Evolutionary conservation across 345 rosid genomes (phyloP), one percentile per base, ranked within the genome.

Genomic region (Zanthoxylum bungeanum): DNA sequence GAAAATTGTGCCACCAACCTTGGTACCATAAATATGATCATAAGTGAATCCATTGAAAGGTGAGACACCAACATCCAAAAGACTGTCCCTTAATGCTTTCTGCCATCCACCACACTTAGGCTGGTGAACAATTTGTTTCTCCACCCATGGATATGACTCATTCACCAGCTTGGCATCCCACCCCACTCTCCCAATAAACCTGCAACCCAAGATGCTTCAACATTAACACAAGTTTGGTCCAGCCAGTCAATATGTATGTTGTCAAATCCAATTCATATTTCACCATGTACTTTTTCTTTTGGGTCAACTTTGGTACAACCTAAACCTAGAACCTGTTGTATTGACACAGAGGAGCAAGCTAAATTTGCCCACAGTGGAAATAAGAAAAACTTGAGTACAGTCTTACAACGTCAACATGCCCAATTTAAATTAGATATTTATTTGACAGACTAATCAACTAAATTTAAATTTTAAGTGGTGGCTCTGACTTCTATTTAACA

Each of bases 21-120:
- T 96, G 78, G 99, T 96, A 61, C 99, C 99, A 63, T 85, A 76
- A 6, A 91, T 58, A 66, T 96, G 99, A 44, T 96, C 97, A 58
- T 86, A 96, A 17, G 98, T 95, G 79, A 86, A 89, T 9, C 99
- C 99, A 76, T 96, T 93, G 73, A 80, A 93, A 65, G 99, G 99
- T 51, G 88, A 80, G 28, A 96, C 85, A 47, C 97, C 99, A 65
- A 79, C 81, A 62, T 89, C 96, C 74, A 96, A 59, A 49, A 96
- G 93, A 72, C 99, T 72, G 64, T 96, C 94, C 75, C 82, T 87
- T 1, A 96, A 9, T 22, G 80, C 93, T 55, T 65, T 79, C 63
- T 96, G 99, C 99, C 99, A 96, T 9, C 83, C 68, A 27, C 84
- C 85, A 56, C 82, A 73, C 68, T 80, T 79, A 0, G 99, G 99